Percentiles rank a stretch among this genome's conserved stretches.
Evolutionary conservation across 345 rosid species (phyloP).

Genomic region (Trapa incisa): DNA sequence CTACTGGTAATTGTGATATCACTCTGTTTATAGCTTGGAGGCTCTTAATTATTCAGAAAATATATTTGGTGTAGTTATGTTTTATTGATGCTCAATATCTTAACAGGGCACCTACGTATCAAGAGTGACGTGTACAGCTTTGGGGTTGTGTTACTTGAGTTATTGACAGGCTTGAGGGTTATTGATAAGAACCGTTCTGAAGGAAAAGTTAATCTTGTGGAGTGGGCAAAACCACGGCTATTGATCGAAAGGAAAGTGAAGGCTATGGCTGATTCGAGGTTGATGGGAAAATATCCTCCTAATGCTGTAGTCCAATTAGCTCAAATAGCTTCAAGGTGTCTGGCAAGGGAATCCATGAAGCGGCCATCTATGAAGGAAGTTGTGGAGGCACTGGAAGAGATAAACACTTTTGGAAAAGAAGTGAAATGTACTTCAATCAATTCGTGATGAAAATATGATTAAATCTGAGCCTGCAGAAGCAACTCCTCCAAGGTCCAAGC

Average conservation of each 20-base stretch:
- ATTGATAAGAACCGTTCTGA: not conserved
- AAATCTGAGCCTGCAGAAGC: not conserved
- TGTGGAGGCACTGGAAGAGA: not conserved
- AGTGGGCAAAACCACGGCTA: not conserved
- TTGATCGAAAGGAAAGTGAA: not conserved
- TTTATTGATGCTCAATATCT: not conserved
- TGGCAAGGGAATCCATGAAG: not conserved
- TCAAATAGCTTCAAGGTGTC: not conserved
- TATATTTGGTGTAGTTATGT: not conserved
- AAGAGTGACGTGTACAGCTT: constrained; percentile 5
- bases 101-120: not conserved
- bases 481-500: not conserved
- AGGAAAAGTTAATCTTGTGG: not conserved
- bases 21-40: not conserved
- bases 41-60: not conserved
- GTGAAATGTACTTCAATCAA: not conserved
- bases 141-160: constrained; percentile 5
- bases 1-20: constrained; percentile 5
- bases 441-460: not conserved
- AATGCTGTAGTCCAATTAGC: not conserved
- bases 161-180: not conserved
- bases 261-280: constrained; percentile 1
- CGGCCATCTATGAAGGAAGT: constrained; percentile 7
- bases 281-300: not conserved
- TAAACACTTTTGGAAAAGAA: not conserved